These are phyloP conservation scores for Cyclospora cayetanensis DNA, from an alignment of 169 alveolate genomes.

Conservation along the genomic window DNA sequence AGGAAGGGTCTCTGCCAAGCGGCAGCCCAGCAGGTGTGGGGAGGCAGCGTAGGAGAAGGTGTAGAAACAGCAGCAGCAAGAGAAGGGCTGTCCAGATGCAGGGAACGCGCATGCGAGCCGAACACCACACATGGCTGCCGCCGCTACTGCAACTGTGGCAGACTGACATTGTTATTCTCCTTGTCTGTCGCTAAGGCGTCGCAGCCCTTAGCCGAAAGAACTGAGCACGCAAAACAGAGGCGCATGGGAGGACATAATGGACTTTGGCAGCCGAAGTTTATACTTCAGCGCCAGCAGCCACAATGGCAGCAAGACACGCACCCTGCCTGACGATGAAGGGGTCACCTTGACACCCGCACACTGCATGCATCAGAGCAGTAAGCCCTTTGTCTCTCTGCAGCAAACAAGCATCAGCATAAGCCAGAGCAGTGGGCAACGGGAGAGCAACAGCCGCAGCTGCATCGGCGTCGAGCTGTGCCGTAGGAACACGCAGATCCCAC, in stretches of 20 bases:
- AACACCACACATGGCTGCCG: not conserved
- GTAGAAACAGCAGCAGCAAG: not conserved
- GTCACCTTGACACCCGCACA: not conserved
- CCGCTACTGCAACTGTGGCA: not conserved
- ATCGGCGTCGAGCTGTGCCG: not conserved
- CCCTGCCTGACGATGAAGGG: not conserved
- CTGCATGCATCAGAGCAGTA: constrained; percentile 22
- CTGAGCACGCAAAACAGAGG: not conserved
- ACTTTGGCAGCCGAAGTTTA: not conserved
- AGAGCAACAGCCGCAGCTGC: not conserved
- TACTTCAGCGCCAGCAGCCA: not conserved
- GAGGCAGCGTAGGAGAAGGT: not conserved
- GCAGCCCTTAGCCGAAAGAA: not conserved
- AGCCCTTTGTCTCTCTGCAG: constrained; percentile 14
- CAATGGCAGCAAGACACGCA: not conserved
- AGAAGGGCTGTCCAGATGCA: not conserved
- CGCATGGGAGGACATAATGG: not conserved
- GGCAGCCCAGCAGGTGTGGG: not conserved
- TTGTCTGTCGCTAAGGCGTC: not conserved
- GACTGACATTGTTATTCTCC: not conserved
- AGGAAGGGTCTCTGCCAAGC: not conserved
- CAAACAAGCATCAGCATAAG: constrained; percentile 11
- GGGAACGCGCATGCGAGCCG: not conserved
- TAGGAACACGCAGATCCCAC: not conserved
- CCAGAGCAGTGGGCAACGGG: not conserved